Evolutionary conservation across 768 basidiomycete genomes (phyloP), one percentile per base, ranked within the genome.

Genomic region (Mycena alexandri): DNA sequence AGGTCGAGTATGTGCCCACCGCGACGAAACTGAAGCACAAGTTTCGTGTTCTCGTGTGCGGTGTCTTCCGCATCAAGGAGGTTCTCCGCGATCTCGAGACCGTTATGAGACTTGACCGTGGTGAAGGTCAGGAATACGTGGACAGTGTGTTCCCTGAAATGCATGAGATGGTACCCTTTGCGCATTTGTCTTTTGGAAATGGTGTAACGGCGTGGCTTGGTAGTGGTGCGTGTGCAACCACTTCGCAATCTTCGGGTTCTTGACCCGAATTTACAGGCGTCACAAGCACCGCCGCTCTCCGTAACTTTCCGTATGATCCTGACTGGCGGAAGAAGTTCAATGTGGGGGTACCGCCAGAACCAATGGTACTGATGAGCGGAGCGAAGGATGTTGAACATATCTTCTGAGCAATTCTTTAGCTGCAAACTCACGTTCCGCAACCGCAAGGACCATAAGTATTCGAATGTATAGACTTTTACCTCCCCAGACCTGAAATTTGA

Each of bases 61-160:
- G 75, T 13, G 75, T 78, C 3, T 76, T 73, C 65, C 68, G 53
- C n/a, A 66, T 75, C 17, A 54, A 60, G 29, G 77, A 78, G 22
- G 70, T 76, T 2, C 62, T 67, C 4, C 44, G 24, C 11, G 77
- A 75, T 25, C 54, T 78, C 17, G 75, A 78, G 59, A 22, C 25
- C 21, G 22, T 63, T 3, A 51, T 76, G 69, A 14, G 54, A 0
- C 52, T 75, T 3, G 50, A 72, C 29, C 24, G 2, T 10, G 75
- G 75, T 22, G 75, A 76, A 29, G 75, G 74, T 10, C 44, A 61
- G 34, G 70, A 65, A 44, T 75, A 68, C 55, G 57, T 75, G 6
- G 57, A 71, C 5, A 65, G 63, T 13, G 22, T 75, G 51, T 43
- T 73, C 12, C 29, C 29, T 29, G 3, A 3, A 52, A 50, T 17